Base-by-base conservation (phyloP, 208 protist species). In the Leptomonas pyrrhocoris region DNA sequence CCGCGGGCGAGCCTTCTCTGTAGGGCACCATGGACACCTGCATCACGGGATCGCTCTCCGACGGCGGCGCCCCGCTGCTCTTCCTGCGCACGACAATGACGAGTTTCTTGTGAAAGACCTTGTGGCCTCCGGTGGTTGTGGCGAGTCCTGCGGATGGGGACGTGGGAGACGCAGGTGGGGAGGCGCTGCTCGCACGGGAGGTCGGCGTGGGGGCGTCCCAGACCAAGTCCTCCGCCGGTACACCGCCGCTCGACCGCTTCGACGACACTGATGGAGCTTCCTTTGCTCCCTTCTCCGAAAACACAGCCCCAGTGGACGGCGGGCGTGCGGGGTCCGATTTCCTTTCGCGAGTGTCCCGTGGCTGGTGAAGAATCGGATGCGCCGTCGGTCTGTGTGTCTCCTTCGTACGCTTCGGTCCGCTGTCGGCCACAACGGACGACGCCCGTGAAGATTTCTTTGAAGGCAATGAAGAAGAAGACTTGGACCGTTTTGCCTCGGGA, bases 31-130 rank as follows among this genome's bases (percentile, higher is more conserved):
- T 51, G 4, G 60, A 60, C 57, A 85, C 30, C 50, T 74, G 58
- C 40, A 85, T 51, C 16, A 89, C 70, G 1, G 74, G 65, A 61
- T 85, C 83, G n/a, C 62, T 67, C 51, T 79, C 79, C 15, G 83
- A 79, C 8, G 74, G 51, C 3, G 67, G 53, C 0, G 67, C 40
- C 15, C 66, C 77, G 21, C 48, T 69, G 25, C 36, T 72, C 38
- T 71, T 72, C 42, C 74, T 62, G 11, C 74, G 75, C 61, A 71
- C 81, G 13, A 89, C 77, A 3, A 78, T 77, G 4, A 89, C 83
- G 11, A 89, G 68, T 61, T 89, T 89, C 61, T 85, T 89, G n/a
- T 79, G 71, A 53, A 80, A 78, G 49, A 85, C 74, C 57, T 79
- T 83, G 36, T 68, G 61, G 0, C 59, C 60, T 15, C 56, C 43